These are phyloP conservation scores for Penicillium atrosanguineum DNA, from an alignment of 495 filamentous ascomycete genomes.

Conservation along the genomic window DNA sequence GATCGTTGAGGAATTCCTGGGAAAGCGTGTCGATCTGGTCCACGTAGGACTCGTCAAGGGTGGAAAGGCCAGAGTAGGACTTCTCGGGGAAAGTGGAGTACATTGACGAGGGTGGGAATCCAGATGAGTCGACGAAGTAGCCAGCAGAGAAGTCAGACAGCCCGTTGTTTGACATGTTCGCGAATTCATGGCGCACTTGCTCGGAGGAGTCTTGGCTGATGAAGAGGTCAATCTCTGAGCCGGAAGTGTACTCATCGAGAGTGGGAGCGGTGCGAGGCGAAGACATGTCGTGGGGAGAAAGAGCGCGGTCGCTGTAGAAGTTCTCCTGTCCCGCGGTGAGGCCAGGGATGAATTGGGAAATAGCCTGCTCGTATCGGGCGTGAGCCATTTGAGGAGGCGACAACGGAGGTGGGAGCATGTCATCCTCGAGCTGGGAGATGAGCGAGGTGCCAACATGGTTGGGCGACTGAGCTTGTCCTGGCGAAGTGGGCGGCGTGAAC, in stretches of 20 bases:
- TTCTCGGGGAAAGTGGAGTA: slow-evolving; percentile 38
- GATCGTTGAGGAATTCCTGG: slow-evolving; percentile 27
- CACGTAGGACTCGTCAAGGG: slow-evolving; percentile 37
- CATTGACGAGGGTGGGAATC: slow-evolving; percentile 34
- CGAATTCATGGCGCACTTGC: slow-evolving; percentile 34
- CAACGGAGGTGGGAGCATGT: slow-evolving; percentile 35
- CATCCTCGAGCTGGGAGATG: slow-evolving; percentile 42
- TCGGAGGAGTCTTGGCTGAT: slow-evolving; percentile 40
- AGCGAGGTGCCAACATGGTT: slow-evolving; percentile 45
- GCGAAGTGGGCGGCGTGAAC: slow-evolving; percentile 50
- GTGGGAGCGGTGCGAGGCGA: slow-evolving; percentile 43
- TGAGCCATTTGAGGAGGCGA: slow-evolving; percentile 31
- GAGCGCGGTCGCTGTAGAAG: slow-evolving; percentile 31
- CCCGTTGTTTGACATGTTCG: slow-evolving; percentile 25
- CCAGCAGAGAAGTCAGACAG: slow-evolving; percentile 35
- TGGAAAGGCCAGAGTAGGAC: slow-evolving; percentile 25
- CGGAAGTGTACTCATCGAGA: slow-evolving; percentile 36
- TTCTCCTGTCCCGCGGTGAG: slow-evolving; percentile 29
- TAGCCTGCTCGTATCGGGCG: slow-evolving; percentile 24
- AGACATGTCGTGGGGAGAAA: slow-evolving; percentile 33
- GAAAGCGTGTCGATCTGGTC: slow-evolving; percentile 29
- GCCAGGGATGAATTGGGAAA: slow-evolving; percentile 19
- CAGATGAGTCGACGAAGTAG: slow-evolving; percentile 26
- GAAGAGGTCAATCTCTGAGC: slow-evolving; percentile 48
- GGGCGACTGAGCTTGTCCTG: slow-evolving; percentile 48